phyloP scores from a whole-genome alignment of 208 protist genomes.

The Leishmania aethiopica region DNA sequence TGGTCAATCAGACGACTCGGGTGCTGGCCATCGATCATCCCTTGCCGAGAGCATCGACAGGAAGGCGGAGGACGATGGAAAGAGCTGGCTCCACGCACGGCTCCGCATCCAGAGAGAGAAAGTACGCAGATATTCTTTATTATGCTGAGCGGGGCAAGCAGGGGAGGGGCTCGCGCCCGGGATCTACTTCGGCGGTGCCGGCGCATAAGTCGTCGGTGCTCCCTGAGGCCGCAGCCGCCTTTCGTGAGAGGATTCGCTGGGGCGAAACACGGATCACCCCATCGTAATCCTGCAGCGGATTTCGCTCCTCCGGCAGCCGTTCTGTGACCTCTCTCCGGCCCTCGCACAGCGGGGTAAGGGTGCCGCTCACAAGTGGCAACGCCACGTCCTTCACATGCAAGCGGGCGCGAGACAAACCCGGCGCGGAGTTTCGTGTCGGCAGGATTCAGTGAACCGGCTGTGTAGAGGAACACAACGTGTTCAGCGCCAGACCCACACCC shows the following conservation, averaged over 20 bases:
- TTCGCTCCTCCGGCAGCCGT: background rate
- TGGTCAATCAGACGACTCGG: background rate
- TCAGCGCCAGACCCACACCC: background rate
- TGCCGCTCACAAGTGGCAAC: background rate
- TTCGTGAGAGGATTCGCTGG: background rate
- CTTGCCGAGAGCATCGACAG: background rate
- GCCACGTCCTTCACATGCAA: background rate
- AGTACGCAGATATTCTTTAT: background rate
- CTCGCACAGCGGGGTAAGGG: background rate
- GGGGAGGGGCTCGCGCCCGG: background rate
- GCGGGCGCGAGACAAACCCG: background rate
- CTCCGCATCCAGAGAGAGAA: background rate
- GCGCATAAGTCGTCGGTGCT: background rate
- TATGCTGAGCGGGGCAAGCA: background rate
- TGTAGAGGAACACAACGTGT: background rate
- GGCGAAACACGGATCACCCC: background rate
- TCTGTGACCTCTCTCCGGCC: background rate
- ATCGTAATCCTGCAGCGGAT: background rate
- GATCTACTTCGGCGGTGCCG: background rate
- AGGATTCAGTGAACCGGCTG: background rate
- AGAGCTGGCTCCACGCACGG: background rate
- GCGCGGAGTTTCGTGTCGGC: background rate
- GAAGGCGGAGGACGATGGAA: background rate
- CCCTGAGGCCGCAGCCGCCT: background rate
- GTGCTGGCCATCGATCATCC: background rate